Base-by-base conservation (phyloP, 2,329 filamentous ascomycete genomes). In the Cadophora malorum region DNA sequence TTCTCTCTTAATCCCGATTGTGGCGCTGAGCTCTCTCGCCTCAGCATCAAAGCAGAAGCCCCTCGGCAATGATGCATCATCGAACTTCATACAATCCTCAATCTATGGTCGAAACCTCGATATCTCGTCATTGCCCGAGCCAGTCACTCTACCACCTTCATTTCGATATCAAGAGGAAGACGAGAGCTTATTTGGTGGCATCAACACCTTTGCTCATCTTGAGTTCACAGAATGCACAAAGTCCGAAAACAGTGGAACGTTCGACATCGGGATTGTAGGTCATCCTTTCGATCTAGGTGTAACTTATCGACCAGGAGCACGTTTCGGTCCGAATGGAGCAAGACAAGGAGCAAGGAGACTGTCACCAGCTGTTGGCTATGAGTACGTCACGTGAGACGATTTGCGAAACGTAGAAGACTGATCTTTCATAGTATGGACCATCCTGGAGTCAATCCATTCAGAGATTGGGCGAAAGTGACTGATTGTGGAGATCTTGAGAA, bases 231-330 rank as follows among this genome's bases (percentile, higher is more conserved):
- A 75, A 31, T 76, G 75, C 61, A 75, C 74, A 23, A 64, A 72
- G 14, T 4, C 61, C 10, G 68, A 68, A 33, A 74, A 64, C 33
- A 73, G 67, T 56, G 69, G 66, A 8, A 71, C 73, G n/a, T 77
- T 77, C 64, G 75, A 77, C 62, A 75, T 77, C 63, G 75, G 72
- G 0, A 75, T 77, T 28, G 72, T 77, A 14, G 75, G 75, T 4
- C 74, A 76, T 66, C 75, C 75, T 4, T 77, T 77, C 64, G 75
- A 77, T 67, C 67, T 76, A 0, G 74, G 74, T 4, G 75, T 76
- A 1, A 69, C 73, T 0, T 77, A 76, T 70, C 65, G 75, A 52
- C 74, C 75, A 10, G 75, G 75, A 12, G 73, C 74, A 21, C 71
- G 75, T 63, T 77, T 77, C 67, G 75, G 75, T 9, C 75, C 75